Conservation (phyloP, 345 rosid species). For the Aegle marmelos region DNA sequence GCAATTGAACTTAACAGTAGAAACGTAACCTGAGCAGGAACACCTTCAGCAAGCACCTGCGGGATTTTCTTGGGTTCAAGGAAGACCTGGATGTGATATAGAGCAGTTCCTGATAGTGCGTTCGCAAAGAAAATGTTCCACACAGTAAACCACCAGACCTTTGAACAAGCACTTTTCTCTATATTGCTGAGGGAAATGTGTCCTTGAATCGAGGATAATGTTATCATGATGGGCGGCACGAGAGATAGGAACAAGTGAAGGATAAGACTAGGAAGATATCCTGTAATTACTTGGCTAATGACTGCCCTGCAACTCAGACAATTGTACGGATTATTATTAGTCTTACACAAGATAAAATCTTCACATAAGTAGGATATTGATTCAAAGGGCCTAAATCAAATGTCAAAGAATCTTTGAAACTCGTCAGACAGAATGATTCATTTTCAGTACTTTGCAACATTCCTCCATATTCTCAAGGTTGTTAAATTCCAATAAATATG, state of each 20-base stretch:
- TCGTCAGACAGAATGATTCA: not conserved
- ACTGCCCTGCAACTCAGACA: conserved; percentile 53
- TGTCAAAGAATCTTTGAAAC: not conserved
- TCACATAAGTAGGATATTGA: not conserved
- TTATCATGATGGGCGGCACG: conserved; percentile 72
- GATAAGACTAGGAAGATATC: conserved; percentile 88
- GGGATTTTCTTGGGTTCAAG: conserved; percentile 84
- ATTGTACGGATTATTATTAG: conserved; percentile 12
- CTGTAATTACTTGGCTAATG: conserved; percentile 71
- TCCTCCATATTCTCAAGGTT: not conserved
- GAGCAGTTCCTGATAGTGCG: conserved; percentile 77
- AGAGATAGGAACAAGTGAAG: conserved; percentile 57
- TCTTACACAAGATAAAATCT: not conserved
- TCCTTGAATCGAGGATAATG: conserved; percentile 80
- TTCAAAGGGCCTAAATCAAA: not conserved
- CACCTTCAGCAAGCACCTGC: conserved; percentile 65
- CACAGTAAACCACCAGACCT: conserved; percentile 60
- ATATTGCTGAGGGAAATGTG: conserved; percentile 63
- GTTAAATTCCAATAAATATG: not conserved
- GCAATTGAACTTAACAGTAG: not conserved
- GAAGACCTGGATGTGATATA: conserved; percentile 54
- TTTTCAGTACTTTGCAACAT: not conserved
- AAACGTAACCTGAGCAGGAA: conserved; percentile 71
- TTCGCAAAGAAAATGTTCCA: conserved; percentile 93
- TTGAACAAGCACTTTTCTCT: conserved; percentile 74